Evolutionary conservation across 2,329 filamentous ascomycete species (phyloP).

Genomic region (Botrytis tulipae): DNA sequence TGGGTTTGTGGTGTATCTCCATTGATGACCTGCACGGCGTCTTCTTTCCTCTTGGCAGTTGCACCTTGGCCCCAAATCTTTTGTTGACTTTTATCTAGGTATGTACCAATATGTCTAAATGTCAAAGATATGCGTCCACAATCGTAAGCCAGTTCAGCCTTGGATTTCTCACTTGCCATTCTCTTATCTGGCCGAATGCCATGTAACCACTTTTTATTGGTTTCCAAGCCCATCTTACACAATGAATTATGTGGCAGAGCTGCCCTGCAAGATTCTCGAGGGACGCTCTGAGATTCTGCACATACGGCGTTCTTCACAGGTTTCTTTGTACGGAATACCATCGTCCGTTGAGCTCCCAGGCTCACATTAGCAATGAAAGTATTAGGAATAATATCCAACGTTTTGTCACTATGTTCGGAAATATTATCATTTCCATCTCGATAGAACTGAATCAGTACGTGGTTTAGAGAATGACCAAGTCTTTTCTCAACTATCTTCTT

Average conservation of each 20-base stretch:
- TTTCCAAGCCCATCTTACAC: conserved; percentile 74
- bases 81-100: conserved; percentile 61
- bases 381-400: conserved; percentile 77
- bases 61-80: conserved; percentile 93
- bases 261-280: conserved; percentile 53
- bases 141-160: conserved; percentile 67
- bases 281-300: conserved; percentile 27
- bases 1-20: conserved; percentile 65
- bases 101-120: conserved; percentile 87
- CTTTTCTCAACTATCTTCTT: conserved; percentile 65
- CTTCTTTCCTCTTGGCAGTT: conserved; percentile 59
- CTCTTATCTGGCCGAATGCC: conserved; percentile 89
- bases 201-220: conserved; percentile 87
- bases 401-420: conserved; percentile 96
- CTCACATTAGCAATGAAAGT: conserved; percentile 92
- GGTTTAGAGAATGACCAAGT: conserved; percentile 80
- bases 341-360: conserved; percentile 85
- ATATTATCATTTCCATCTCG: conserved; percentile 88
- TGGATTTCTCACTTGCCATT: conserved; percentile 60
- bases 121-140: conserved; percentile 88
- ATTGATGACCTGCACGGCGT: conserved; percentile 65
- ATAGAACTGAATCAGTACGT: conserved; percentile 90
- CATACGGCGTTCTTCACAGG: conserved; percentile 42
- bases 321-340: conserved; percentile 85
- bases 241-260: conserved; percentile 85